These are phyloP conservation scores for Rhododendron henanense DNA, from an alignment of 148 eudicot genomes.

Conservation along the genomic window DNA sequence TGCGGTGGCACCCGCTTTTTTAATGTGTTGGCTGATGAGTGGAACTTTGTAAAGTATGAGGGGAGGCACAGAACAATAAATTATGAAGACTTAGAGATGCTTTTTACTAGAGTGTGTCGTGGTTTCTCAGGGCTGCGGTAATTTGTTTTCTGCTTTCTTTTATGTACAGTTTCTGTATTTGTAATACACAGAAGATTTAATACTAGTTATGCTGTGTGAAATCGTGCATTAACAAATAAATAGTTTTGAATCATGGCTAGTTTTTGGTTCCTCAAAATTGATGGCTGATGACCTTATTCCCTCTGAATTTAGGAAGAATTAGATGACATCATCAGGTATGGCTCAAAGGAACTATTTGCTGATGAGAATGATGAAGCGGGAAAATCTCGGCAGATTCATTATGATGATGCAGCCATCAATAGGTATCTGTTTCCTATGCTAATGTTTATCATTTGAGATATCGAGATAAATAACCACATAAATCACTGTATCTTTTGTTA, in stretches of 20 bases:
- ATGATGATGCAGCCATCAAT: conserved; percentile 93
- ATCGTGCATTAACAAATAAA: neutral
- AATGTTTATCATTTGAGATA: neutral
- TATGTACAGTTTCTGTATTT: neutral
- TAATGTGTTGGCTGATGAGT: neutral
- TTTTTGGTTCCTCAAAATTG: conserved; percentile 8
- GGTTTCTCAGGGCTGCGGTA: neutral
- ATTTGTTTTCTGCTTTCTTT: neutral
- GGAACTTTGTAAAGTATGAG: neutral
- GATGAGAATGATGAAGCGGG: conserved; percentile 93
- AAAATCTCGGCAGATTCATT: conserved; percentile 96
- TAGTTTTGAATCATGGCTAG: conserved; percentile 6
- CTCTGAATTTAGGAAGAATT: conserved; percentile 73
- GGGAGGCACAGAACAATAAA: neutral
- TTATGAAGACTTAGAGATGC: neutral
- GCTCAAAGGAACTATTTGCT: conserved; percentile 89
- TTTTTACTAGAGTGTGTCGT: neutral
- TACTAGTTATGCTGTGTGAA: neutral
- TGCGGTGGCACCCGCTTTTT: neutral
- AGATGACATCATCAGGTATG: conserved; percentile 96
- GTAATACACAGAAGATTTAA: neutral
- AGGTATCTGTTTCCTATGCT: conserved; percentile 34
- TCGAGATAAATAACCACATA: neutral
- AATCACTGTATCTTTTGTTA: conserved; percentile 20
- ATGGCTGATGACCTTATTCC: conserved; percentile 8